phyloP scores from a whole-genome alignment of 1,284 basidiomycete genomes.

The Schizophyllum commune region DNA sequence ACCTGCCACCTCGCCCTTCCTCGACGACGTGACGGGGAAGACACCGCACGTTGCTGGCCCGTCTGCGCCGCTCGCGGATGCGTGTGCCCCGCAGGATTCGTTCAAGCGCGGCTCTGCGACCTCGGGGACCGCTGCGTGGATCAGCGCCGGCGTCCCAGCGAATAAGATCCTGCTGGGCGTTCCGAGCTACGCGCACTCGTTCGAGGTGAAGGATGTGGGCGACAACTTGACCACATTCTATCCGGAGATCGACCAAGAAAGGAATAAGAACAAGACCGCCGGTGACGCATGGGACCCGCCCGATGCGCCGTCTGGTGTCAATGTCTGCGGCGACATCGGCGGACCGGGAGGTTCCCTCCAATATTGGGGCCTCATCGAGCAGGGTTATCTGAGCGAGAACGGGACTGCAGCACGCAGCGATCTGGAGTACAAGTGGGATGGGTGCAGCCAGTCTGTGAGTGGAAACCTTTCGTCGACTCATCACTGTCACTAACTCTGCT shows the following conservation, averaged over 20 bases:
- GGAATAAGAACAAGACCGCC: conserved; percentile 39
- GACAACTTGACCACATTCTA: conserved; percentile 19
- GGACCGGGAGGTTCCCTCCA: conserved; percentile 40
- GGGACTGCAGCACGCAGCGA: conserved; percentile 39
- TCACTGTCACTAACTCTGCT: conserved; percentile 3
- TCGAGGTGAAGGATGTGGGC: conserved; percentile 31
- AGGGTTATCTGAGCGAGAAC: conserved; percentile 42
- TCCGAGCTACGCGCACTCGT: conserved; percentile 68
- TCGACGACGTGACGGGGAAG: not conserved
- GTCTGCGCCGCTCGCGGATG: conserved; percentile 77
- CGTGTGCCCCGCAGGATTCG: conserved; percentile 52
- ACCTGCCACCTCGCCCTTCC: not conserved
- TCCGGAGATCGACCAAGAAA: conserved; percentile 42
- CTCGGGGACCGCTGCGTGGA: conserved; percentile 69
- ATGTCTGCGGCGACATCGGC: conserved; percentile 31
- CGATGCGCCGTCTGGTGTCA: conserved; percentile 29
- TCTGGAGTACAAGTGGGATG: conserved; percentile 46
- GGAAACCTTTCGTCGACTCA: not conserved
- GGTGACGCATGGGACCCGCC: conserved; percentile 45
- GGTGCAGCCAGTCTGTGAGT: conserved; percentile 62
- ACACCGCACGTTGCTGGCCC: conserved; percentile 25
- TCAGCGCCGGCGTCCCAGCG: conserved; percentile 48
- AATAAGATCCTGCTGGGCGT: conserved; percentile 75
- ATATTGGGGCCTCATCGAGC: conserved; percentile 49
- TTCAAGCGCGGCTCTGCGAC: conserved; percentile 64